Evolutionary conservation across 2,329 filamentous ascomycete species (phyloP).

Genomic region (Didymellaceae sp.): DNA sequence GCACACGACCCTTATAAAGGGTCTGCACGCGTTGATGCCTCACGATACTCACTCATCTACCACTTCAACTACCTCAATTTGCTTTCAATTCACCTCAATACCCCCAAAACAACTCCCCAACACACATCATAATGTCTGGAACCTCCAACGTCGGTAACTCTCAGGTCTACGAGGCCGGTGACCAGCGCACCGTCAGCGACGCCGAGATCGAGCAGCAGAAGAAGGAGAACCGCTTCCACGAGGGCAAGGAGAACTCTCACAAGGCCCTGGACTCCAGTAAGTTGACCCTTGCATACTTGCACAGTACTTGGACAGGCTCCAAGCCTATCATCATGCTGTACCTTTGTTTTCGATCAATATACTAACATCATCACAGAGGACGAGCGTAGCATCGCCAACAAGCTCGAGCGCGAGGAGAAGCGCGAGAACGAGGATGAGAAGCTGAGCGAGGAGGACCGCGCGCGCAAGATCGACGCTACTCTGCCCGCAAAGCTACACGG

Average conservation of each 20-base stretch:
- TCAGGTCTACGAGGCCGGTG: slow-evolving; percentile 74
- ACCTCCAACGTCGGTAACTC: slow-evolving; percentile 71
- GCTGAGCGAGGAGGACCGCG: slow-evolving; percentile 44
- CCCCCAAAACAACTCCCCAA: slow-evolving; percentile 2
- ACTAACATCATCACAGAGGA: slow-evolving; percentile 62
- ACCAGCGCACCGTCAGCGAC: slow-evolving; percentile 71
- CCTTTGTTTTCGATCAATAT: not conserved
- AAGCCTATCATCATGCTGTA: too few relatives aligned
- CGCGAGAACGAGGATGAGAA: slow-evolving; percentile 51
- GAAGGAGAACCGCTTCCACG: slow-evolving; percentile 68
- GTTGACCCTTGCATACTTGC: slow-evolving; percentile 28
- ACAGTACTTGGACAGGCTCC: not conserved
- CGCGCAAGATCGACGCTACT: slow-evolving; percentile 66
- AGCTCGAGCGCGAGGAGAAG: slow-evolving; percentile 68
- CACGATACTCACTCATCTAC: slow-evolving; percentile 1
- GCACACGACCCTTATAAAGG: slow-evolving; percentile 22
- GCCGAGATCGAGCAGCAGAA: slow-evolving; percentile 60
- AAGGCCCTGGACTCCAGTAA: slow-evolving; percentile 73
- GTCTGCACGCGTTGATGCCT: slow-evolving; percentile 12
- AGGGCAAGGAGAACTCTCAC: slow-evolving; percentile 75
- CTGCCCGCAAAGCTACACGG: slow-evolving; percentile 67
- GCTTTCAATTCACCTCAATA: not conserved
- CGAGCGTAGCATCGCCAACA: slow-evolving; percentile 74
- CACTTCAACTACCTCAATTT: slow-evolving; percentile 1
- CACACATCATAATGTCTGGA: slow-evolving; percentile 54